These are phyloP conservation scores for Tetraselmis striata DNA, from an alignment of 139 green algal genomes.

Conservation along the genomic window DNA sequence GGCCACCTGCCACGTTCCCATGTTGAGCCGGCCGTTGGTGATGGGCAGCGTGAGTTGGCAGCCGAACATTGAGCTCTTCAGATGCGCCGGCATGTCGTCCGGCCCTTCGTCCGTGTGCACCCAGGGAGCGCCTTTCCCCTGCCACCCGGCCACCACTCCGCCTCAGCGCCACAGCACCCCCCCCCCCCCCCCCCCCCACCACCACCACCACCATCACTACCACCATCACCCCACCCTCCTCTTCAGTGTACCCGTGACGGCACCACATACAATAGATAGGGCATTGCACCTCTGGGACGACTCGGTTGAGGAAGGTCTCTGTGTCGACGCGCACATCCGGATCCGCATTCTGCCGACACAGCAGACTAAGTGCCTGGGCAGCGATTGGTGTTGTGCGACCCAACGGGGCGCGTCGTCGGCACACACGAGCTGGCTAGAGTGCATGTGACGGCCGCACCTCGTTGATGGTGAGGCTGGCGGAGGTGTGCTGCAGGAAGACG, in stretches of 20 bases:
- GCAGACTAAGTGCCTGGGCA: too few relatives aligned
- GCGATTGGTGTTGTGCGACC: too few relatives aligned
- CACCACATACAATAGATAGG: too few relatives aligned
- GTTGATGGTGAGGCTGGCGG: constrained; percentile 59
- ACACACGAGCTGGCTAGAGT: too few relatives aligned
- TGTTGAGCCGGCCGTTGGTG: constrained; percentile 38
- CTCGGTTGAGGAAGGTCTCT: constrained; percentile 55
- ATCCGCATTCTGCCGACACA: constrained; percentile 51
- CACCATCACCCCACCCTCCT: too few relatives aligned
- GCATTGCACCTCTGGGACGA: constrained; percentile 66
- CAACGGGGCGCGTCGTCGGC: too few relatives aligned
- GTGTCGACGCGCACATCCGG: constrained; percentile 58
- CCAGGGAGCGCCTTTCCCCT: constrained; percentile 45
- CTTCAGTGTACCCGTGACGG: too few relatives aligned
- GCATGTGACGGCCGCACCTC: constrained; percentile 44
- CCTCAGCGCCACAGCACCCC: too few relatives aligned
- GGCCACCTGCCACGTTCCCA: constrained; percentile 62
- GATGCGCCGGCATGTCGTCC: constrained; percentile 57
- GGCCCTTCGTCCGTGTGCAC: constrained; percentile 52
- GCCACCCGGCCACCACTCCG: too few relatives aligned
- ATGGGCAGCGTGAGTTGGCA: constrained; percentile 53
- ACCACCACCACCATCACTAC: too few relatives aligned
- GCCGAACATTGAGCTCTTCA: constrained; percentile 52
- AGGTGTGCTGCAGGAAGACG: constrained; percentile 60
- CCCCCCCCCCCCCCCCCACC: too few relatives aligned